Percentiles rank a stretch among this genome's conserved stretches.
phyloP scores from a whole-genome alignment of 257 asterid genomes.

The Plectranthus barbatus region DNA sequence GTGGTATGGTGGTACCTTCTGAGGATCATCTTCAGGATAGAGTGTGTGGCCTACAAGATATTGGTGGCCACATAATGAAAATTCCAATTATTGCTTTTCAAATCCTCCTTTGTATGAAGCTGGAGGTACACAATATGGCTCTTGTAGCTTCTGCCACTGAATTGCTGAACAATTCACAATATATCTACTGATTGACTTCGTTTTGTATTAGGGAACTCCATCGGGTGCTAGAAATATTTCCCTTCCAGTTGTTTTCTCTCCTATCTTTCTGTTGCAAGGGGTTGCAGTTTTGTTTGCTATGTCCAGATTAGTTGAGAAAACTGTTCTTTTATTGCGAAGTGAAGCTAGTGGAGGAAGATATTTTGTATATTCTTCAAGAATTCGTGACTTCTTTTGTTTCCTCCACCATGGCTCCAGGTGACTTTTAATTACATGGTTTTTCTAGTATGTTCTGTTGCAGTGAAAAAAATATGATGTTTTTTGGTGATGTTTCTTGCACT shows the following conservation, averaged over 20 bases:
- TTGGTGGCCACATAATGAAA: constrained; percentile 96
- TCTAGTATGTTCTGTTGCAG: background rate
- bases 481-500: background rate
- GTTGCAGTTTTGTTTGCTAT: constrained; percentile 65
- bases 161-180: background rate
- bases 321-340: constrained; percentile 51
- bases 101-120: constrained; percentile 88
- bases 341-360: constrained; percentile 59
- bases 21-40: constrained; percentile 57
- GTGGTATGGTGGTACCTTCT: constrained; percentile 59
- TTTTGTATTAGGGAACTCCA: constrained; percentile 76
- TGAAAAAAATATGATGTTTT: background rate
- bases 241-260: constrained; percentile 80
- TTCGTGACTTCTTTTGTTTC: constrained; percentile 69
- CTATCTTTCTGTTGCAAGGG: constrained; percentile 78
- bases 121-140: constrained; percentile 55
- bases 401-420: constrained; percentile 95
- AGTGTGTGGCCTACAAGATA: constrained; percentile 73
- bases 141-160: background rate
- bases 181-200: constrained; percentile 16
- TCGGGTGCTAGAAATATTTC: constrained; percentile 54
- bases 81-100: constrained; percentile 80
- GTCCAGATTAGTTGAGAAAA: constrained; percentile 63
- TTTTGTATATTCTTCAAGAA: constrained; percentile 54
- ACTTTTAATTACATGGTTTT: constrained; percentile 5